These are phyloP conservation scores for Euclidium syriacum DNA, from an alignment of 345 rosid species.

Conservation along the genomic window DNA sequence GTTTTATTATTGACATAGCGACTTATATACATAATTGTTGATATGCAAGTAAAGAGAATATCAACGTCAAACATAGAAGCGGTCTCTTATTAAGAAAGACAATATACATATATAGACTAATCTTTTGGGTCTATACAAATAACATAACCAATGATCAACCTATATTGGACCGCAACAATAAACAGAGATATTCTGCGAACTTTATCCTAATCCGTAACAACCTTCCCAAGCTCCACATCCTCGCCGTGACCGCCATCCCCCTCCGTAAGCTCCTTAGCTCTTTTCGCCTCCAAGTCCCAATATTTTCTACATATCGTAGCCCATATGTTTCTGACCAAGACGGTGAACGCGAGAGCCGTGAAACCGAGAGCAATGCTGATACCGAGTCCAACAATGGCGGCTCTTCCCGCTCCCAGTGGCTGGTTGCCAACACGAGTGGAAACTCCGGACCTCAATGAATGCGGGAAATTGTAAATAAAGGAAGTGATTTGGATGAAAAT, in stretches of 20 bases:
- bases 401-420: constrained; percentile 15
- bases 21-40: no score
- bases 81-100: no score
- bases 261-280: constrained; percentile 24
- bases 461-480: constrained; percentile 23
- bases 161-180: no score
- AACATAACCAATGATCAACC: no score
- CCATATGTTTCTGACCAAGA: constrained; percentile 23
- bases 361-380: constrained; percentile 24
- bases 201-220: no score
- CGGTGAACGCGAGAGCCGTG: constrained; percentile 10
- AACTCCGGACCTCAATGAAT: constrained; percentile 23
- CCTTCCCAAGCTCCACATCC: constrained; percentile 16
- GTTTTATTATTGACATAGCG: no score
- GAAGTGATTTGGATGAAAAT: constrained; percentile 30
- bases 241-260: not conserved
- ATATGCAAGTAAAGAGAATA: no score
- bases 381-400: constrained; percentile 28
- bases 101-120: no score
- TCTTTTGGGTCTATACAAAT: no score
- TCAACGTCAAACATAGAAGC: no score
- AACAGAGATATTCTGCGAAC: no score
- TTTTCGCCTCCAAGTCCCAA: constrained; percentile 24
- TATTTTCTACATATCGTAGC: constrained; percentile 12
- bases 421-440: constrained; percentile 24